phyloP scores from a whole-genome alignment of 1,284 basidiomycete genomes.

The Trametes polyzona region DNA sequence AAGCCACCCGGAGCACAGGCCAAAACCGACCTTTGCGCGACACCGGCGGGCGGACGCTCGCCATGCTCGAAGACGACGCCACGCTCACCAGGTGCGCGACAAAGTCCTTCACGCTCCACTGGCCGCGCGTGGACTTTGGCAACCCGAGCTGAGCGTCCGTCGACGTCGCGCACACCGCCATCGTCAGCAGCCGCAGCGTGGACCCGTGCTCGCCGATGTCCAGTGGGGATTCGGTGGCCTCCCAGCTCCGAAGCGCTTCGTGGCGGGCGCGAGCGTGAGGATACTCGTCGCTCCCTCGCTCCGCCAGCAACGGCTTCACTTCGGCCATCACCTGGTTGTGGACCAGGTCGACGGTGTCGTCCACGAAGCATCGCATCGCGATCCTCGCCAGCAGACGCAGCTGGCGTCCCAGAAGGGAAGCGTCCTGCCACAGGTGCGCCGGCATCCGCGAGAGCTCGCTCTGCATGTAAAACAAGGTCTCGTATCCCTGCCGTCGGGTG shows the following conservation, averaged over 20 bases:
- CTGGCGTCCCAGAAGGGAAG: not conserved
- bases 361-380: not conserved
- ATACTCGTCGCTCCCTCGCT: not conserved
- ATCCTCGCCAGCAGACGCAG: not conserved
- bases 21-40: not conserved
- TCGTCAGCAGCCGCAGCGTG: not conserved
- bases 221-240: not conserved
- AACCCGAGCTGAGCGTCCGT: not conserved
- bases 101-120: not conserved
- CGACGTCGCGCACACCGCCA: not conserved
- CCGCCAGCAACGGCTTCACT: not conserved
- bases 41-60: not conserved
- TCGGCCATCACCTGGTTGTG: not conserved
- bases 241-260: not conserved
- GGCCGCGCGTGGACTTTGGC: not conserved
- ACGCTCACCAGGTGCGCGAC: not conserved
- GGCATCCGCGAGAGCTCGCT: not conserved
- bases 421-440: not conserved
- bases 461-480: not conserved
- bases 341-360: not conserved
- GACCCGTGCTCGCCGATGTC: not conserved
- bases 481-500: not conserved
- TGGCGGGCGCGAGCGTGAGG: not conserved
- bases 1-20: not conserved
- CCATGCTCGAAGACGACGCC: not conserved